A percentile compares a stretch with the other conserved stretches of the same genome.
phyloP scores from a whole-genome alignment of 176 grass and related monocot genomes.

The Panicum miliaceum region DNA sequence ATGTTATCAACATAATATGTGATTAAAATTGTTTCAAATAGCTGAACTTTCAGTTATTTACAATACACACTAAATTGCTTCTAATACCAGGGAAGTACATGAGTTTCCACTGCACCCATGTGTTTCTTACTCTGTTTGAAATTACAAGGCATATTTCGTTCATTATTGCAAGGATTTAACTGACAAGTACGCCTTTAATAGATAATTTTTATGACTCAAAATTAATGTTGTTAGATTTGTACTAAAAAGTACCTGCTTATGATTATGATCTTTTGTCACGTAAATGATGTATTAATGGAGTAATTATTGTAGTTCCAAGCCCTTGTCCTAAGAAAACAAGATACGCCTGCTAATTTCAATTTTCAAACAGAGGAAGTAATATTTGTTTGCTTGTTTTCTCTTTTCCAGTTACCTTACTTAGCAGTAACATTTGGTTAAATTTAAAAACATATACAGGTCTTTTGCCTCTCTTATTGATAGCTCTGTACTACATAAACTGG shows the following conservation, averaged over 20 bases:
- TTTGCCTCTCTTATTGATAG: background rate
- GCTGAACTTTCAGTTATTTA: background rate
- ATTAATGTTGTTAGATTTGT: background rate
- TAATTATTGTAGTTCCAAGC: background rate
- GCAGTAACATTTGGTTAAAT: conserved; percentile 1
- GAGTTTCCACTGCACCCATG: background rate
- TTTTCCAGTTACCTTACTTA: background rate
- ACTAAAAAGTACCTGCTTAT: background rate
- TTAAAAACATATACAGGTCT: background rate
- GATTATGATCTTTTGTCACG: background rate
- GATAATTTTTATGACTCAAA: background rate
- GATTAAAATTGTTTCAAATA: background rate
- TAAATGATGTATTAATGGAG: background rate
- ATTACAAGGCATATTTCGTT: background rate
- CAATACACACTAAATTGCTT: background rate
- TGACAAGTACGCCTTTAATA: background rate
- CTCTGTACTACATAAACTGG: conserved; percentile 2
- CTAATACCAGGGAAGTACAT: background rate
- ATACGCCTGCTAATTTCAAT: background rate
- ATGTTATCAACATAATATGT: background rate
- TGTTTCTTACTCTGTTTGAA: background rate
- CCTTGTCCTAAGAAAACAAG: background rate
- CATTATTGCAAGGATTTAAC: background rate
- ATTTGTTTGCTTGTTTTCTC: background rate
- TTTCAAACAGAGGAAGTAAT: background rate